phyloP scores from a whole-genome alignment of 2,329 filamentous ascomycete genomes.

The Fusarium drepaniforme region DNA sequence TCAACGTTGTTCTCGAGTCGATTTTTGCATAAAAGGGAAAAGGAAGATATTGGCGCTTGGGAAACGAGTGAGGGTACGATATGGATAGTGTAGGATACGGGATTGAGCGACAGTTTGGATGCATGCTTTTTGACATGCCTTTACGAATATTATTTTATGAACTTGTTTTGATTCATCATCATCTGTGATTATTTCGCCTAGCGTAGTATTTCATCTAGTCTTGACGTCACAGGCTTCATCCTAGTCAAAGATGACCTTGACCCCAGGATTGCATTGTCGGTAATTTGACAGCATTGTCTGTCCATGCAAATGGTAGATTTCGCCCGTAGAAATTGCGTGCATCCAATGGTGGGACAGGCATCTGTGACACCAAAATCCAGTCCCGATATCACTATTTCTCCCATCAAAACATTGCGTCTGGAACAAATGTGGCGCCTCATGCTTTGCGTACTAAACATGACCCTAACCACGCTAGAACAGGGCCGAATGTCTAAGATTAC shows the following conservation, averaged over 20 bases:
- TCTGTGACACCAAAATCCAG: not conserved
- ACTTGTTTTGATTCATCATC: not conserved
- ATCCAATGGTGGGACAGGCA: not conserved
- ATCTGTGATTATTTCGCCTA: not conserved
- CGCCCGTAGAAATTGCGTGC: accelerated
- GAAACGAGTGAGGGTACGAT: constrained; percentile 6
- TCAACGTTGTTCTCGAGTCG: constrained; percentile 36
- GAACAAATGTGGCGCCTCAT: not conserved
- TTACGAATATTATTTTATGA: not conserved
- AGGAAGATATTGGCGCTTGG: no score
- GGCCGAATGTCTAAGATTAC: not conserved
- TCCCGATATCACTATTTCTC: not conserved
- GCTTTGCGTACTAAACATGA: not conserved
- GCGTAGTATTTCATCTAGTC: not conserved
- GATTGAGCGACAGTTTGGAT: constrained; percentile 51
- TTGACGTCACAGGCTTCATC: not conserved
- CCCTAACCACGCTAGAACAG: not conserved
- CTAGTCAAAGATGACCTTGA: not conserved
- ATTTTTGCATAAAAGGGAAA: constrained; percentile 33
- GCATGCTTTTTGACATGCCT: constrained; percentile 21
- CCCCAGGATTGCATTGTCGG: not conserved
- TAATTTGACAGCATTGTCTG: no score
- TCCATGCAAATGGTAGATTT: not conserved
- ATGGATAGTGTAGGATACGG: constrained; percentile 40
- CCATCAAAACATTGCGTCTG: not conserved